Evolutionary conservation across 2,329 filamentous ascomycete genomes (phyloP).

Genomic region (Lasiodiplodia citricola): DNA sequence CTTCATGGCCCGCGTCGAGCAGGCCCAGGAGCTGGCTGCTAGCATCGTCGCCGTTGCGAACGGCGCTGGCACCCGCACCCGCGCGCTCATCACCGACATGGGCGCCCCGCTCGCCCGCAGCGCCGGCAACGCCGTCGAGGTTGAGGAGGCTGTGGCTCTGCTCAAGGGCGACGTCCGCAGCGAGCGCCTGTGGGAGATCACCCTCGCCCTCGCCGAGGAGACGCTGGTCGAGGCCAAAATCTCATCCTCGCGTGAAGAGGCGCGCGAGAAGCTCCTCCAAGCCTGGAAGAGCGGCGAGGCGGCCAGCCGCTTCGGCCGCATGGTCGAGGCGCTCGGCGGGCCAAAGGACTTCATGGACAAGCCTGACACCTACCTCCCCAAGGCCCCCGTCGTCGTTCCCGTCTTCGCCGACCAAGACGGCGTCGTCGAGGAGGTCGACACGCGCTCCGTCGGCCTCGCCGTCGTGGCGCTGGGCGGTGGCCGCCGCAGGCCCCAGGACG

Average conservation of each 20-base stretch:
- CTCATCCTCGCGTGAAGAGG: not conserved
- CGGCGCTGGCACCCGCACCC: constrained; percentile 18
- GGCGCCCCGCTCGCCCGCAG: constrained; percentile 15
- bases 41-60: constrained; percentile 26
- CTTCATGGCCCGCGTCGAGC: constrained; percentile 20
- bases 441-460: constrained; percentile 21
- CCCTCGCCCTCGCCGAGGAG: constrained; percentile 23
- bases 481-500: constrained; percentile 13
- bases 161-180: constrained; percentile 26
- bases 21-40: constrained; percentile 13
- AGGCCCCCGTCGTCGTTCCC: constrained; percentile 5
- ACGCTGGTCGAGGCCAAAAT: constrained; percentile 23
- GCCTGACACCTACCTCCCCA: not conserved
- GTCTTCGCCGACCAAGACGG: constrained; percentile 18
- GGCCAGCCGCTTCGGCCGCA: not conserved
- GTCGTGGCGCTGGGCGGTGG: constrained; percentile 26
- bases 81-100: constrained; percentile 25
- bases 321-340: constrained; percentile 19
- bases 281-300: constrained; percentile 26
- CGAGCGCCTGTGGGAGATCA: constrained; percentile 19
- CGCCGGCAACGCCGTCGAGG: constrained; percentile 26
- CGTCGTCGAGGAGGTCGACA: constrained; percentile 20
- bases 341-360: constrained; percentile 19
- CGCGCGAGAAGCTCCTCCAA: constrained; percentile 5
- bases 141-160: constrained; percentile 24